Conservation (phyloP, 179 eudicot species). For the Spinacia oleracea region DNA sequence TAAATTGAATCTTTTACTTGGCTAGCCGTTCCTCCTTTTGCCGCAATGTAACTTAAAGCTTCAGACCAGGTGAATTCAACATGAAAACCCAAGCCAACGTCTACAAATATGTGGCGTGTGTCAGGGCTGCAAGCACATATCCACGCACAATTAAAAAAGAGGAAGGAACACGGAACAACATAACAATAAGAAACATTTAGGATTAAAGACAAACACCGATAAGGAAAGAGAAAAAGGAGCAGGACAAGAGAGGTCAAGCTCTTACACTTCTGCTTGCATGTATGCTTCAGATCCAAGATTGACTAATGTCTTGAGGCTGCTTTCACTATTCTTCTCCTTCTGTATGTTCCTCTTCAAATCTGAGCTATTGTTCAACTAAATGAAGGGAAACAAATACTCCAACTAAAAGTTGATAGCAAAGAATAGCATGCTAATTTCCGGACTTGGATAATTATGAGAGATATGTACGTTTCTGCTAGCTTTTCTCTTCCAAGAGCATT, state of each 20-base stretch:
- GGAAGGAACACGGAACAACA: too few species aligned
- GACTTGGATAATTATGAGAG: background rate
- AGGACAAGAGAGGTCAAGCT: conserved; percentile 4
- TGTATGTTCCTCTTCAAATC: conserved; percentile 78
- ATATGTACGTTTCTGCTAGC: background rate
- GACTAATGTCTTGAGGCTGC: conserved; percentile 67
- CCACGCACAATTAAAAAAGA: background rate
- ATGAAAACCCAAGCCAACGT: conserved; percentile 91
- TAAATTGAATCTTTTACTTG: conserved; percentile 39
- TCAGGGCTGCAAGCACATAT: conserved; percentile 59
- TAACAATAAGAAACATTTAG: background rate
- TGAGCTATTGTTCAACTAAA: conserved; percentile 46
- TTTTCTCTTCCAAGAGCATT: background rate
- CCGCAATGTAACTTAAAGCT: conserved; percentile 67
- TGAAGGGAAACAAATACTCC: conserved; percentile 25
- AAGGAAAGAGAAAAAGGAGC: background rate
- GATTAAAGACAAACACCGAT: background rate
- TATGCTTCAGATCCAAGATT: conserved; percentile 95
- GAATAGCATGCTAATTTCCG: background rate
- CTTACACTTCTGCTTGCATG: conserved; percentile 91
- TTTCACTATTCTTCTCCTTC: conserved; percentile 78
- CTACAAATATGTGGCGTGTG: conserved; percentile 78
- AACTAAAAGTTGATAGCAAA: background rate
- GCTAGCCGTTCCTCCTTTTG: conserved; percentile 71
- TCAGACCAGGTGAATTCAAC: conserved; percentile 95